Percentiles rank a stretch among this genome's conserved stretches.
These are phyloP conservation scores for Chlorella vulgaris DNA, from an alignment of 139 green algal genomes.

Conservation along the genomic window DNA sequence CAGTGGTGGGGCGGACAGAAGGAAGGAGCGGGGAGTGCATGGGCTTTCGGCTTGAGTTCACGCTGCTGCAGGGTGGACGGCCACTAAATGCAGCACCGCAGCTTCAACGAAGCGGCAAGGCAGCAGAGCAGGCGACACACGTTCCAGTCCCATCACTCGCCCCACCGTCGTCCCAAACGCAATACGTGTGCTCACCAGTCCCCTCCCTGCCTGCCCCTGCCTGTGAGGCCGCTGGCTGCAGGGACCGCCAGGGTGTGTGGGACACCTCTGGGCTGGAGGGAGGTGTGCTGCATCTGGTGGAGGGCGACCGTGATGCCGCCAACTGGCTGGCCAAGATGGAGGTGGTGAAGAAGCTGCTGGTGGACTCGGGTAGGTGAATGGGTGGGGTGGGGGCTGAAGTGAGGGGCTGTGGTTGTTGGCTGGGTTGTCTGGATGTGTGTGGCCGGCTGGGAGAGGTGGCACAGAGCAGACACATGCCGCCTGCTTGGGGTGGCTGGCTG, in stretches of 20 bases:
- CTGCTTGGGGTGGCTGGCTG: no score
- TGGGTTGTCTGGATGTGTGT: no score
- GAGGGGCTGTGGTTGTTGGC: not conserved
- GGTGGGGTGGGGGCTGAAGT: not conserved
- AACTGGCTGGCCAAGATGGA: constrained; percentile 49
- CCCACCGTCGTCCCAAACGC: not conserved
- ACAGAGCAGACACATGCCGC: not conserved
- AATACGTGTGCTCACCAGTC: not conserved
- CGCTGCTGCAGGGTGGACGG: no score
- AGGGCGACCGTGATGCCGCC: constrained; percentile 65
- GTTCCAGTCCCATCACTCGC: no score
- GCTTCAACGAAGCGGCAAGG: no score
- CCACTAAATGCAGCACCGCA: no score
- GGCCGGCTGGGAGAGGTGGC: not conserved
- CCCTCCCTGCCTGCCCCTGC: not conserved
- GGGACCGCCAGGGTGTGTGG: constrained; percentile 70
- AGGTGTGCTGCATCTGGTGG: constrained; percentile 60
- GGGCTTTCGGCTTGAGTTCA: no score
- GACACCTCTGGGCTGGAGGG: constrained; percentile 67
- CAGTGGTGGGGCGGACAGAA: no score
- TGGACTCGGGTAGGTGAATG: constrained; percentile 55
- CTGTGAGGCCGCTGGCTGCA: no score
- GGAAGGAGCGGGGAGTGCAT: no score
- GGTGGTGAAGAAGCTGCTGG: constrained; percentile 77
- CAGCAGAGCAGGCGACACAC: no score